Conservation (phyloP, 2,329 filamentous ascomycete genomes). For the Macrophomina pseudophaseolina region DNA sequence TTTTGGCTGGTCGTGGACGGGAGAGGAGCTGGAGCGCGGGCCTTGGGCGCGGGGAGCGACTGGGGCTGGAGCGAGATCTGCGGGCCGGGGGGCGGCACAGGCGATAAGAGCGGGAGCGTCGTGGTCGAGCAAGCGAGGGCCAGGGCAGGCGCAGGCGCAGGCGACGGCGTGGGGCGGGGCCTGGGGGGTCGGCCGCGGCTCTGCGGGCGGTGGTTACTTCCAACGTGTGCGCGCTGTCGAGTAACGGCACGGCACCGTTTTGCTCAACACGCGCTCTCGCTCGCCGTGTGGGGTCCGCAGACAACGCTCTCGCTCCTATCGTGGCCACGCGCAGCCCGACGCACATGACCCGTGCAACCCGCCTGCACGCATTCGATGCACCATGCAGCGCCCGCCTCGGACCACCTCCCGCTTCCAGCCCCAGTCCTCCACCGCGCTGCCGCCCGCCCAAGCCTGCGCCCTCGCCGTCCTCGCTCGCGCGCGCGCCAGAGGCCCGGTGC, state of each 20-base stretch:
- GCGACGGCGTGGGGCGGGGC: neutral
- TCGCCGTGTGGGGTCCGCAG: neutral
- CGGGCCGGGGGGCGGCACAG: neutral
- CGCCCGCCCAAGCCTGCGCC: neutral
- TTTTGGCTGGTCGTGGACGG: neutral
- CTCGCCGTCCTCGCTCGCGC: neutral
- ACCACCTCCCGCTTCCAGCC: slow-evolving; percentile 12
- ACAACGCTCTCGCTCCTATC: slow-evolving; percentile 17
- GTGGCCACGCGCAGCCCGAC: slow-evolving; percentile 20
- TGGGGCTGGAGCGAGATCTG: neutral
- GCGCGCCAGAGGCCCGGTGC: neutral
- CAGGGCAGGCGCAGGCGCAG: neutral
- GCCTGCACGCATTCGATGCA: neutral
- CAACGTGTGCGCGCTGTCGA: slow-evolving; percentile 14
- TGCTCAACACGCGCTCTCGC: slow-evolving; percentile 14
- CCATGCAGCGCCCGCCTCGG: slow-evolving; percentile 4
- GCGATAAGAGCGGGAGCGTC: slow-evolving; percentile 6
- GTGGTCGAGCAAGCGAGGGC: neutral
- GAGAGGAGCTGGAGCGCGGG: neutral
- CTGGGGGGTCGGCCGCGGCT: slow-evolving; percentile 7
- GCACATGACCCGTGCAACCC: slow-evolving; percentile 18
- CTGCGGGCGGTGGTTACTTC: slow-evolving; percentile 3
- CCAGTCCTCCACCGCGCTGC: neutral
- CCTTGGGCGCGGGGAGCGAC: neutral
- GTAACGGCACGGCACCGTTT: slow-evolving; percentile 13